Percentiles rank a stretch among this genome's conserved stretches.
phyloP scores from a whole-genome alignment of 164 flowering plant species.

The Magnolia officinalis region DNA sequence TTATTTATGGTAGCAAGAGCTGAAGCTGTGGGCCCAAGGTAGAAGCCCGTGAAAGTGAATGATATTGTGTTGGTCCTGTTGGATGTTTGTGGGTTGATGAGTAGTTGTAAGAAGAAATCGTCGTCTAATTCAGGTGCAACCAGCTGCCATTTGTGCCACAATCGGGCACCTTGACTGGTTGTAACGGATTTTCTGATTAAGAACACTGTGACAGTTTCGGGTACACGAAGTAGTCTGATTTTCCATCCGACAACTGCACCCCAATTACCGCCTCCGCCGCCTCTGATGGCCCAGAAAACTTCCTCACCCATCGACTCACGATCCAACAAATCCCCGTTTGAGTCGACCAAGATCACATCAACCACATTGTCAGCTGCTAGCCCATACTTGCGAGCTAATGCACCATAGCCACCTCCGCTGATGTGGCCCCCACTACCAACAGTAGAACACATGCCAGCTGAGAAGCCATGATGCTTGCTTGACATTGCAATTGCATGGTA shows the following conservation, averaged over 20 bases:
- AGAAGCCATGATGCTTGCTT: constrained; percentile 18
- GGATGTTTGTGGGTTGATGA: background rate
- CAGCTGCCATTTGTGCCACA: constrained; percentile 11
- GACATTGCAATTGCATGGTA: constrained; percentile 17
- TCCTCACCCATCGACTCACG: constrained; percentile 25
- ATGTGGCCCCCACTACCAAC: constrained; percentile 16
- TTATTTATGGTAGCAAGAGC: background rate
- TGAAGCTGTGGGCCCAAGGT: background rate
- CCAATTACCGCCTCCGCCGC: constrained; percentile 21
- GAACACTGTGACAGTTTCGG: constrained; percentile 21
- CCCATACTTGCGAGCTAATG: constrained; percentile 6
- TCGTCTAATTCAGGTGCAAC: constrained; percentile 6
- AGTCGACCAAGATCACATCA: constrained; percentile 17
- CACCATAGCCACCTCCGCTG: constrained; percentile 8
- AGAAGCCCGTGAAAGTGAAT: background rate
- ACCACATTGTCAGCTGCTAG: constrained; percentile 17
- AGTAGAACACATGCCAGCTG: constrained; percentile 25
- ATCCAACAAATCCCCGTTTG: constrained; percentile 14
- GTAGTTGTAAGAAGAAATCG: constrained; percentile 10
- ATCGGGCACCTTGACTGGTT: constrained; percentile 1
- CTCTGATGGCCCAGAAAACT: constrained; percentile 28
- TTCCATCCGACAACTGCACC: constrained; percentile 18
- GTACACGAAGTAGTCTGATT: constrained; percentile 12
- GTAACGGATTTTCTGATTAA: background rate
- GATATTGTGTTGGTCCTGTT: background rate